phyloP scores from a whole-genome alignment of 2,329 filamentous ascomycete species.

The Aspergillus sp. region DNA sequence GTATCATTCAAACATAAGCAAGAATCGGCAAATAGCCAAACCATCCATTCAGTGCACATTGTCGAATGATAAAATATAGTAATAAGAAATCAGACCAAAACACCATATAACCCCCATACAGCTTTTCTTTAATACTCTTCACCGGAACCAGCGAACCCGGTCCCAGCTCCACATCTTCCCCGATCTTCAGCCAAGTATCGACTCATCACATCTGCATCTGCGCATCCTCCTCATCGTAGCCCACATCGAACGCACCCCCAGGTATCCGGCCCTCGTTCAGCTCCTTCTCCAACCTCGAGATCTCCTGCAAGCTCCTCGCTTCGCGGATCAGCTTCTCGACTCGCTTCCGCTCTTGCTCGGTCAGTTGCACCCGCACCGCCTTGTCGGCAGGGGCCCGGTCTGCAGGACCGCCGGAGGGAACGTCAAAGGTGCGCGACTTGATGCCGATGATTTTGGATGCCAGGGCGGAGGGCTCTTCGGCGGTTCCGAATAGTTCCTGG shows the following conservation, averaged over 20 bases:
- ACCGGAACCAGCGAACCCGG: neutral
- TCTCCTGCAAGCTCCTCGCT: slow-evolving; percentile 86
- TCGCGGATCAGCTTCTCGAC: slow-evolving; percentile 85
- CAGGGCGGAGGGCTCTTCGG: slow-evolving; percentile 72
- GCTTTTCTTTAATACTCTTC: neutral
- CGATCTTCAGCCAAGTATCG: neutral
- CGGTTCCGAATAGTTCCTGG: slow-evolving; percentile 77
- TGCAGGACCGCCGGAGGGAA: slow-evolving; percentile 39
- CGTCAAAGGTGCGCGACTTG: slow-evolving; percentile 75
- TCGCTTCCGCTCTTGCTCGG: slow-evolving; percentile 80
- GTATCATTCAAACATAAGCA: too few relatives aligned
- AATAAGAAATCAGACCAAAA: neutral
- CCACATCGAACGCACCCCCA: slow-evolving; percentile 52
- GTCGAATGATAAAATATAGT: neutral
- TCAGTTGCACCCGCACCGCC: slow-evolving; percentile 77
- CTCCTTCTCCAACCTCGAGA: slow-evolving; percentile 86
- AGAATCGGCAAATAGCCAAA: too few relatives aligned
- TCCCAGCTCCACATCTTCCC: neutral
- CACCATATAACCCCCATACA: neutral
- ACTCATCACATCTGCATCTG: slow-evolving; percentile 38
- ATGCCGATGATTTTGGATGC: slow-evolving; percentile 81
- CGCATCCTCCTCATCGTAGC: slow-evolving; percentile 32
- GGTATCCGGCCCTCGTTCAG: slow-evolving; percentile 86
- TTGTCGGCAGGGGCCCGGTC: slow-evolving; percentile 51
- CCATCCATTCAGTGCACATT: neutral